Percentiles rank a stretch among this genome's conserved stretches.
Evolutionary conservation across 208 protist genomes (phyloP).

Genomic region (Tritrichomonas foetus): DNA sequence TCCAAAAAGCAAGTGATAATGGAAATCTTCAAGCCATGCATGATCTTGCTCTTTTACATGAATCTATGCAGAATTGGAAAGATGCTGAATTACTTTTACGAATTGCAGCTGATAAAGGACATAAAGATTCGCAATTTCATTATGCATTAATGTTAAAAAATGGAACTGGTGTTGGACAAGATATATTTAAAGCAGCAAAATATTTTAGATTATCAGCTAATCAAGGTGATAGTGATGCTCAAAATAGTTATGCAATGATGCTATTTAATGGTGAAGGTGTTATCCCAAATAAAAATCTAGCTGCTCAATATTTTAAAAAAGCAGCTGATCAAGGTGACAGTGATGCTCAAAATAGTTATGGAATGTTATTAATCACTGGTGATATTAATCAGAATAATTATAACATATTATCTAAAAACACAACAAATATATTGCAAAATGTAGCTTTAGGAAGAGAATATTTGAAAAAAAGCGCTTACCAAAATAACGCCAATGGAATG

Average conservation of each 20-base stretch:
- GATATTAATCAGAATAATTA: no score
- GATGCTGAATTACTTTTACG: no score
- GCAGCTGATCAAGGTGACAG: neutral
- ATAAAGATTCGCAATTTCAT: neutral
- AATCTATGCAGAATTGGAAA: no score
- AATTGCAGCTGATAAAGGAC: neutral
- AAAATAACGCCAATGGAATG: no score
- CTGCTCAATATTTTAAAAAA: neutral
- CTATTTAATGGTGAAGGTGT: neutral
- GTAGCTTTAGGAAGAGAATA: no score
- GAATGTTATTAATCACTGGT: neutral
- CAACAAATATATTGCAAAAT: no score
- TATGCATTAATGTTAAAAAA: constrained; percentile 20
- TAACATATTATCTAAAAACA: no score
- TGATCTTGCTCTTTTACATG: no score
- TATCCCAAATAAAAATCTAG: neutral
- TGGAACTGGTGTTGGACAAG: neutral
- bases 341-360: neutral
- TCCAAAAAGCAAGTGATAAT: no score
- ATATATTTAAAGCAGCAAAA: neutral
- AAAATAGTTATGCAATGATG: neutral
- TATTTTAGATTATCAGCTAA: neutral
- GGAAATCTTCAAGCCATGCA: no score
- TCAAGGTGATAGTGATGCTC: neutral
- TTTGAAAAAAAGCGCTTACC: no score